Evolutionary conservation across 139 green algal genomes (phyloP).

Genomic region (Chlorella sorokiniana): DNA sequence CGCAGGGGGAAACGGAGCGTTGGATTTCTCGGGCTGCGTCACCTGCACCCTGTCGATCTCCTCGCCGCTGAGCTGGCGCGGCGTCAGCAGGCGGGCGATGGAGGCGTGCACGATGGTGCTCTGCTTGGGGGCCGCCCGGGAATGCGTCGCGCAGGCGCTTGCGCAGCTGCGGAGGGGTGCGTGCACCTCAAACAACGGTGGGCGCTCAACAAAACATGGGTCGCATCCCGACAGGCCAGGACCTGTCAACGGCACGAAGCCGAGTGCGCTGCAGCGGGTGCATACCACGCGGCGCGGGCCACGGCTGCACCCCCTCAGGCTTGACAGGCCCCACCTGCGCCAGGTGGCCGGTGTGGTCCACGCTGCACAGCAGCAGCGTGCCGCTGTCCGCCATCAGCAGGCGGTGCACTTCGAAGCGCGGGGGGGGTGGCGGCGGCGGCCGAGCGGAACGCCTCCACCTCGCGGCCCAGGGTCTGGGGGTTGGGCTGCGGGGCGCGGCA

Average conservation of each 20-base stretch:
- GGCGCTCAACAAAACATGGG: no score
- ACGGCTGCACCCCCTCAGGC: neutral
- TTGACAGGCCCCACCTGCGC: neutral
- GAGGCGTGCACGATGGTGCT: conserved; percentile 58
- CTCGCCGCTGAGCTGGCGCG: conserved; percentile 33
- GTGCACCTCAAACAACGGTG: no score
- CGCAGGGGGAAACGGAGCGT: neutral
- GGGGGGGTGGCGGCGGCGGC: neutral
- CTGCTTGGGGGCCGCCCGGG: conserved; percentile 44
- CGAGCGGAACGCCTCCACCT: conserved; percentile 8
- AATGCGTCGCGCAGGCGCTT: conserved; percentile 38
- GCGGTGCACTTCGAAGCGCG: conserved; percentile 46
- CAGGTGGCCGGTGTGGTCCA: conserved; percentile 43
- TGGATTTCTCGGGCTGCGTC: neutral
- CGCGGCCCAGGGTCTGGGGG: conserved; percentile 2
- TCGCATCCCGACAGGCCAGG: no score
- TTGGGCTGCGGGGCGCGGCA: neutral
- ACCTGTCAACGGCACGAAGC: no score
- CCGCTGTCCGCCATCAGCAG: conserved; percentile 58
- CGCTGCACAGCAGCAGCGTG: conserved; percentile 54
- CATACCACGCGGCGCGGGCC: no score
- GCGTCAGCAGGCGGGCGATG: conserved; percentile 40
- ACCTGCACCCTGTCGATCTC: conserved; percentile 33
- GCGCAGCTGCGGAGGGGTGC: conserved; percentile 27
- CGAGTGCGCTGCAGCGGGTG: no score